Conservation (phyloP, 768 basidiomycete species). For the Zangia roseola region DNA sequence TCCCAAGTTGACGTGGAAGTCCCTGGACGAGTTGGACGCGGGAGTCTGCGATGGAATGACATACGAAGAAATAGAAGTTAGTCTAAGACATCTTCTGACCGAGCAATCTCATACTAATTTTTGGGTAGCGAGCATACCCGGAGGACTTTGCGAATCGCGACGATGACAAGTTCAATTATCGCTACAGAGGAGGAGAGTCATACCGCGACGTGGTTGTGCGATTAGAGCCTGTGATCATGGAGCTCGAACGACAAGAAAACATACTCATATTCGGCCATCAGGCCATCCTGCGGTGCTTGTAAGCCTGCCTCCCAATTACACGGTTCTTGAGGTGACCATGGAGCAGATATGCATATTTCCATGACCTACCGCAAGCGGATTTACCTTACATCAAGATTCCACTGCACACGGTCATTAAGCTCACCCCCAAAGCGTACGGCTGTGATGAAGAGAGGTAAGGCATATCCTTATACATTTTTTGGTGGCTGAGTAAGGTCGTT, state of each 20-base stretch:
- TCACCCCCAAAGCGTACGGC: conserved; percentile 97
- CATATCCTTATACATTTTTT: neutral
- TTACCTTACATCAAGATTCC: conserved; percentile 98
- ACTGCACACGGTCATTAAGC: conserved; percentile 95
- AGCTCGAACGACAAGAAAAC: conserved; percentile 96
- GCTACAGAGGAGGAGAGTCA: conserved; percentile 95
- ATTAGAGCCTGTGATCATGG: conserved; percentile 98
- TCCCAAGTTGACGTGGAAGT: no score
- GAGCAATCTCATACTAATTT: neutral
- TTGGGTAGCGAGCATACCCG: conserved; percentile 79
- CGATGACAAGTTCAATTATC: conserved; percentile 99
- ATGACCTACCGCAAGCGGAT: conserved; percentile 86
- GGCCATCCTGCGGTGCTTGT: conserved; percentile 81
- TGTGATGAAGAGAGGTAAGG: conserved; percentile 92
- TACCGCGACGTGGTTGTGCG: conserved; percentile 96
- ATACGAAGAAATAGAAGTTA: conserved; percentile 95
- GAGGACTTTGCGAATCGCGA: conserved; percentile 98
- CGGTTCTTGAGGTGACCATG: neutral
- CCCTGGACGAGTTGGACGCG: conserved; percentile 95
- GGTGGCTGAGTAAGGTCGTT: conserved; percentile 1
- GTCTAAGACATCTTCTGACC: conserved; percentile 9
- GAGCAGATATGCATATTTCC: conserved; percentile 92
- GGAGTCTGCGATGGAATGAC: conserved; percentile 99
- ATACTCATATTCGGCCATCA: conserved; percentile 97
- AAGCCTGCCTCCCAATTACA: conserved; percentile 23